These are phyloP conservation scores for Arthrinium puccinioides DNA, from an alignment of 2,329 filamentous ascomycete species.

Conservation along the genomic window DNA sequence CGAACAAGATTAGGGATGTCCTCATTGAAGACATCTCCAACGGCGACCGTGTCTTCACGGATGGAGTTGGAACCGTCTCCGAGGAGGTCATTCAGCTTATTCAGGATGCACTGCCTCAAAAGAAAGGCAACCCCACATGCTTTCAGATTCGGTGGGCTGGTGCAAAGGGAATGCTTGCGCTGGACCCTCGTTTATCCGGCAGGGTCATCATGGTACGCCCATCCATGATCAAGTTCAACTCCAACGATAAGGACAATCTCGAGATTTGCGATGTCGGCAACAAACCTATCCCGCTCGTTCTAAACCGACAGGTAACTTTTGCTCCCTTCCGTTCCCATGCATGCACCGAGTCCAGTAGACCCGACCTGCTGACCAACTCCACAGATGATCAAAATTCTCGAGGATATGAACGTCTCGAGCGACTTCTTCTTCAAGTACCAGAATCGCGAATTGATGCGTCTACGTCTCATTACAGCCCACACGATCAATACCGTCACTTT, in stretches of 20 bases:
- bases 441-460: constrained; percentile 47
- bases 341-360: no score
- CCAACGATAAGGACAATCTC: constrained; percentile 44
- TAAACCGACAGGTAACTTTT: constrained; percentile 52
- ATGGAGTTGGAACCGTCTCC: constrained; percentile 73
- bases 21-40: constrained; percentile 45
- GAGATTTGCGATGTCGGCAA: constrained; percentile 67
- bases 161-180: constrained; percentile 70
- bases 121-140: constrained; percentile 48
- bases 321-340: not conserved
- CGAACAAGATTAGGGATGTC: constrained; percentile 23
- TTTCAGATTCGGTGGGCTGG: constrained; percentile 71
- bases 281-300: constrained; percentile 58
- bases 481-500: constrained; percentile 59
- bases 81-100: constrained; percentile 49
- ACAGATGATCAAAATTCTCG: constrained; percentile 74
- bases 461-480: constrained; percentile 52
- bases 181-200: constrained; percentile 55
- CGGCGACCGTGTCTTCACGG: constrained; percentile 59
- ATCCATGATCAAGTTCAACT: constrained; percentile 76
- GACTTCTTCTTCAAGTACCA: constrained; percentile 60
- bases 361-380: not conserved
- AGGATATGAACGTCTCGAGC: constrained; percentile 60
- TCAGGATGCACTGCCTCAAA: constrained; percentile 44
- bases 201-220: constrained; percentile 53